Base-by-base conservation (phyloP, 805 yeast genomes). In the Lipomyces spencermartinsiae region DNA sequence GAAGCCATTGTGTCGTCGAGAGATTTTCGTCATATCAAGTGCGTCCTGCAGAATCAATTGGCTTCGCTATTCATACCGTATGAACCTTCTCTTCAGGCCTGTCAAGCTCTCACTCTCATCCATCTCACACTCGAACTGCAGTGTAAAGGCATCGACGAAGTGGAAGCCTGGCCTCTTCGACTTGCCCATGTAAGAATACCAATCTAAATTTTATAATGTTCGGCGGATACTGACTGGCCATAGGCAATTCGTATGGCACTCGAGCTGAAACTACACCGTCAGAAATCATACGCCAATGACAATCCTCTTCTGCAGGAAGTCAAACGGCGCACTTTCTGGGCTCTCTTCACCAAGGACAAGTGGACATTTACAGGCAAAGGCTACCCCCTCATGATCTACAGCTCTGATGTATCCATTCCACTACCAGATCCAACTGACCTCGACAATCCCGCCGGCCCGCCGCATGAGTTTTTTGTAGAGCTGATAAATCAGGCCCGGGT, bases 311-410 rank as follows among this genome's bases (percentile, higher is more conserved):
- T 64, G 19, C 63, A 57, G 8, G 67, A 64, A 54, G 67, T 64
- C 29, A 64, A 64, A 34, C 59, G 67, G 10, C 67, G 67, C 55
- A 64, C 67, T 2, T 64, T 64, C 51, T 64, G 67, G 67, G 51
- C 67, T 31, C 29, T 64, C 16, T 64, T 59, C 57, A 46, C 59
- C 16, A 37, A 64, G 37, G 67, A 64, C 55, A 64, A 64, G 49
- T 51, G 59, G 55, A 51, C 59, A 0, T 57, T 58, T 35, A 61
- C 67, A n/a, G 55, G 55, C 39, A 64, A 59, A 59, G 67, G 67
- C n/a, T 64, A 64, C 31, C 63, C 67, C 12, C 29, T 59, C 12
- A 59, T 64, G 67, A 59, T 64, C 34, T 43, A 39, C 34, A 43
- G 57, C 34, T 53, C 53, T 22, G 67, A 59, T 22, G 67, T 64